A percentile compares a stretch with the other conserved stretches of the same genome.
phyloP scores from a whole-genome alignment of 78 protist genomes.

The Dictyostelium capitatum region DNA sequence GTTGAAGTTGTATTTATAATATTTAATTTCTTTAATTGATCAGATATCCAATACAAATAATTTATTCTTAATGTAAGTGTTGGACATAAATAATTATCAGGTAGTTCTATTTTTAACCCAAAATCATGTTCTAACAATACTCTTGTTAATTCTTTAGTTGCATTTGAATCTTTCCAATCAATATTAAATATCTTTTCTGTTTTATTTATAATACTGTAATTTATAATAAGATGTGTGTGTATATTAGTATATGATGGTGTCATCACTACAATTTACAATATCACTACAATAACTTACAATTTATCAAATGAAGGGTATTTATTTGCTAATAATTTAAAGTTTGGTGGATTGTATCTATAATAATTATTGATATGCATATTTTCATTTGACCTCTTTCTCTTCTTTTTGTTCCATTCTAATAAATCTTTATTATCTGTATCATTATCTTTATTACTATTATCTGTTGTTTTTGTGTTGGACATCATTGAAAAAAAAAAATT shows the following conservation, averaged over 20 bases:
- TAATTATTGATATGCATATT: constrained; percentile 47
- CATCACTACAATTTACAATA: not conserved
- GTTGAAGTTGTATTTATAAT: not conserved
- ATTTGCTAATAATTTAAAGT: constrained; percentile 52
- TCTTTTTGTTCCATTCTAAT: constrained; percentile 29
- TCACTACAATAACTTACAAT: not conserved
- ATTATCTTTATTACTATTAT: not conserved
- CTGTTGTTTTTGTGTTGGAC: not conserved
- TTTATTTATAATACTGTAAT: constrained; percentile 52
- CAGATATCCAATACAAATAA: constrained; percentile 67
- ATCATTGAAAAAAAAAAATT: not conserved
- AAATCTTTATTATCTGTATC: not conserved
- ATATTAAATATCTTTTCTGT: constrained; percentile 73
- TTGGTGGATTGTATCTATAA: constrained; percentile 67
- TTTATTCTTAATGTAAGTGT: constrained; percentile 53
- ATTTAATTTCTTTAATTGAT: not conserved
- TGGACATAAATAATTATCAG: constrained; percentile 61
- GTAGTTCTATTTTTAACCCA: constrained; percentile 25
- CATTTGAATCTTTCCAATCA: constrained; percentile 71
- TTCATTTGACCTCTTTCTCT: constrained; percentile 32
- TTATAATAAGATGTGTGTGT: not conserved
- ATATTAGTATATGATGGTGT: not conserved
- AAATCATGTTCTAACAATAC: constrained; percentile 61
- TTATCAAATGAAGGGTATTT: constrained; percentile 64
- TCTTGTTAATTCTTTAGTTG: constrained; percentile 54